phyloP scores from a whole-genome alignment of 805 yeast genomes.

The Komagataella pastoris region DNA sequence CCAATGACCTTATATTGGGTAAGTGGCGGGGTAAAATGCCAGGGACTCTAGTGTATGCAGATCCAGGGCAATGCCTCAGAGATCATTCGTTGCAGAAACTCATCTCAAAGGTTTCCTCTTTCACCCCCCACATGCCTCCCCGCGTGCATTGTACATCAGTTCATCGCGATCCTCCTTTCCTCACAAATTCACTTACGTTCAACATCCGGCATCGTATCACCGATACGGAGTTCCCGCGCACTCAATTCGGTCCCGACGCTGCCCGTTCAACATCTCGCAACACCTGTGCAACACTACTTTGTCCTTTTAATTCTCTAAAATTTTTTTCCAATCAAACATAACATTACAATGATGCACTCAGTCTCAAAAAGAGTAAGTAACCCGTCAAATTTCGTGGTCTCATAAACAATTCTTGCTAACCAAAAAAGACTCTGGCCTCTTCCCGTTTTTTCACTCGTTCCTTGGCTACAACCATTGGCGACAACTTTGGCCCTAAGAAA shows the following conservation, averaged over 20 bases:
- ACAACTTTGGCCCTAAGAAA: slow-evolving; percentile 55
- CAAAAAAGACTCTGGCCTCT: neutral
- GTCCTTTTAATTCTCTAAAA: neutral
- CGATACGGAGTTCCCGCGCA: neutral
- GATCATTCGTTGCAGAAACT: neutral
- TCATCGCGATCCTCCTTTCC: neutral
- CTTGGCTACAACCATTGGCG: slow-evolving; percentile 17
- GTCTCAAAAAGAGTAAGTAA: slow-evolving; percentile 1
- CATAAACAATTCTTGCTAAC: neutral
- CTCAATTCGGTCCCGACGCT: neutral
- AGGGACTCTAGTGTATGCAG: neutral
- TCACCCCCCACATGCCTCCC: neutral
- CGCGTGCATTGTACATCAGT: neutral
- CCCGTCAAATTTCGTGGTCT: neutral
- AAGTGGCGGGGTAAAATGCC: neutral
- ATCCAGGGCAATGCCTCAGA: neutral
- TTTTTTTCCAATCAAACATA: neutral
- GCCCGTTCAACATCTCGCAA: neutral
- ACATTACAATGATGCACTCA: slow-evolving; percentile 1
- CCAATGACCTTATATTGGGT: neutral
- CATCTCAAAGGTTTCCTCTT: neutral
- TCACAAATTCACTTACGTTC: neutral
- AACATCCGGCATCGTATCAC: neutral
- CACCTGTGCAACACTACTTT: neutral
- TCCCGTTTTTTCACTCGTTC: slow-evolving; percentile 8